Evolutionary conservation across 2,329 filamentous ascomycete species (phyloP), one percentile per base, ranked within the genome.

Genomic region (Gremmenia infestans): DNA sequence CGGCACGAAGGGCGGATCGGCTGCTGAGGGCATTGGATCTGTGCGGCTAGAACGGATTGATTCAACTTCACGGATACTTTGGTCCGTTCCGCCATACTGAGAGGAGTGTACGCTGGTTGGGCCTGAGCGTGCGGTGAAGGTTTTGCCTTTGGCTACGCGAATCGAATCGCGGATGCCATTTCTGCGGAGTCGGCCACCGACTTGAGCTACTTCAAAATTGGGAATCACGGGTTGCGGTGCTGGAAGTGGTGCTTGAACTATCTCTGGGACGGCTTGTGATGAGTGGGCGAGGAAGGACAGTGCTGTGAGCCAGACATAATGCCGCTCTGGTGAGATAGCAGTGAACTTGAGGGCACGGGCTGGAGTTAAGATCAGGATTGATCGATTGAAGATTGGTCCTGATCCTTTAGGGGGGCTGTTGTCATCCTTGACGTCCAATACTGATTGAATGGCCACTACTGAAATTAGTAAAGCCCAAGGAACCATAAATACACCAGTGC

Each of bases 291-390:
- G 79, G 81, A 97, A 99, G 0, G 92, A 96, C 19, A 99, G 78
- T 0, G 94, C 91, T 19, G 91, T 97, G 56, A 99, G 77, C 94
- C 94, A 99, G 49, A 97, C 76, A 67, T 95, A 96, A 72, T 99
- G 94, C 15, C 94, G 85, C 63, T 97, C 94, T 36, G 86, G 77
- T 22, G 85, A 87, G 15, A 81, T 77, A 0, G 94, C 90, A 0
- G 94, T 99, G 71, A 99, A 97, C 70, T 99, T 99, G 55, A 99
- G 79, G 1, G 94, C 94, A 65, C 94, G 83, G 65, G 96, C 88
- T 1, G 94, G 93, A 4, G 94, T 99, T 50, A 99, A 73, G 62
- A 99, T 96, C 48, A 99, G 75, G 64, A 99, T 97, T 0, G 94
- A 97, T 52, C 94, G 86, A 72, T 95, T 91, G 76, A 97, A 97